These are phyloP conservation scores for Colletotrichum endophyticum DNA, from an alignment of 2,329 filamentous ascomycete genomes.

Conservation along the genomic window DNA sequence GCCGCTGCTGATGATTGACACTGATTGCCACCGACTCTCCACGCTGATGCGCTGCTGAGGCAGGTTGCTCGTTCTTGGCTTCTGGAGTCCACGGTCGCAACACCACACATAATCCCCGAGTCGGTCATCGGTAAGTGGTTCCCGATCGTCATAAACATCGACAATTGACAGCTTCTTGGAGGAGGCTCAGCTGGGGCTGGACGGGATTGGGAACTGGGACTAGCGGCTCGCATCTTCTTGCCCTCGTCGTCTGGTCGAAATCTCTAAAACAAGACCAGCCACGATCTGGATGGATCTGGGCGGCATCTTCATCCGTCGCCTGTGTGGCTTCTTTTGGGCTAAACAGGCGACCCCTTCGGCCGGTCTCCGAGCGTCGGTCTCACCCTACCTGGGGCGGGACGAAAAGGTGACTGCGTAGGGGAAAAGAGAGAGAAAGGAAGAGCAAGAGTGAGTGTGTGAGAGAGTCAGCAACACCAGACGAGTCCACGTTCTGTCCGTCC, in stretches of 20 bases:
- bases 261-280: background rate
- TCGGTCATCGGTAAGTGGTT: background rate
- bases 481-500: background rate
- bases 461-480: background rate
- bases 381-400: background rate
- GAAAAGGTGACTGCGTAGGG: background rate
- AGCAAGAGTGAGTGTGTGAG: background rate
- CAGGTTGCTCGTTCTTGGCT: background rate
- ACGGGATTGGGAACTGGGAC: background rate
- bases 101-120: background rate
- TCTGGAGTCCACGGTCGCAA: background rate
- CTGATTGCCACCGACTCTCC: background rate
- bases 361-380: slow-evolving; percentile 5
- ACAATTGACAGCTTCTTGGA: background rate
- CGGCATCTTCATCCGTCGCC: background rate
- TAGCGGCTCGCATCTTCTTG: background rate
- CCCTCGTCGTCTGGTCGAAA: background rate
- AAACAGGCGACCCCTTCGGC: background rate
- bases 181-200: background rate
- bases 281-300: background rate
- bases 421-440: background rate
- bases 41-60: background rate
- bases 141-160: background rate
- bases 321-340: background rate
- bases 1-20: background rate